Evolutionary conservation across 106 monocot species (phyloP), one percentile per base, ranked within the genome.

Genomic region (Alisma plantagoaquatica): DNA sequence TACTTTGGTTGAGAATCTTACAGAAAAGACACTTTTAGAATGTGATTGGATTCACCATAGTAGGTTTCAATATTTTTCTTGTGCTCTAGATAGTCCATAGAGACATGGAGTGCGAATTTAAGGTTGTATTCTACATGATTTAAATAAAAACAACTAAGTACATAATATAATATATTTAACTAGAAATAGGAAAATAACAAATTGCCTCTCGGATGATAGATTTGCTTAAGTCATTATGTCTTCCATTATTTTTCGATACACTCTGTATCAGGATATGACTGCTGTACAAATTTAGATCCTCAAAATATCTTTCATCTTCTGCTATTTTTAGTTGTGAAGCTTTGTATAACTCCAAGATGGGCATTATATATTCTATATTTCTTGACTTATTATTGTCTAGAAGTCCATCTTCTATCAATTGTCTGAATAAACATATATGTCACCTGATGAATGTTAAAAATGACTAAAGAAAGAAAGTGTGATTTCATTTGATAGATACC

Each of bases 11-110:
- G 3, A 29, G 27, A 47, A 41, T 19, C 73, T 69, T 81, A 96
- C 96, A 3, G 24, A 48, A 62, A 71, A 41, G 78, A 60, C 29
- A 64, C 63, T 59, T 76, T 76, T 14, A 79, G 56, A 42, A 69
- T 50, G 22, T 32, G 29, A 29, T 60, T 45, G 10, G 43, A 56
- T 55, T 56, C 43, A 31, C 35, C 27, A 32, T 68, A 59, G 56
- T 42, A 85, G 18, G 33, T 42, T 48, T 78, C 84, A 63, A 90
- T 98, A 51, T 73, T 76, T 59, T 69, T 85, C 66, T 72, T 98
- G 78, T 90, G 98, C 35, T 82, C 85, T 33, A 82, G 43, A 10
- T 85, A 79, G 18, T 90, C 85, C 74, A 98, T 55, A 58, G 66
- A 66, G 19, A 73, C 59, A 64, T 77, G 75, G 23, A 67, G 72